phyloP scores from a whole-genome alignment of 2,329 filamentous ascomycete genomes.

The Colletotrichum somersetense region DNA sequence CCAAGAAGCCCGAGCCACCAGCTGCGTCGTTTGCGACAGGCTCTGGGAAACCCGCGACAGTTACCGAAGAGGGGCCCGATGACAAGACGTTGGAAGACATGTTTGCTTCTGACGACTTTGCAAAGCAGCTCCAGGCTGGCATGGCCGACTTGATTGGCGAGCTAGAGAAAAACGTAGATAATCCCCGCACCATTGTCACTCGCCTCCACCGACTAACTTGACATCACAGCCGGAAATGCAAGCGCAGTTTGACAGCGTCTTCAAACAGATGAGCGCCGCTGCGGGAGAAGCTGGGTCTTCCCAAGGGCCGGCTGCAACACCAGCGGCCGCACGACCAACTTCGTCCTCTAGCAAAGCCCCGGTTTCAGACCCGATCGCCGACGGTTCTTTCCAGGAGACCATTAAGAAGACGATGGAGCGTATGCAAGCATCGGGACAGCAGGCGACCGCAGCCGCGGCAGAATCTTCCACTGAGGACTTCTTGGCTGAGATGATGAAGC shows the following conservation, averaged over 20 bases:
- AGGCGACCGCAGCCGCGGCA: constrained; percentile 82
- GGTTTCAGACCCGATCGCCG: constrained; percentile 56
- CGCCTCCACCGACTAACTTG: background rate
- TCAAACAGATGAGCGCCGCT: constrained; percentile 76
- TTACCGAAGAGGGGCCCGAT: constrained; percentile 45
- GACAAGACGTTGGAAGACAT: constrained; percentile 54
- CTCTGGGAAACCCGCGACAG: constrained; percentile 44
- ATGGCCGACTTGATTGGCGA: constrained; percentile 88
- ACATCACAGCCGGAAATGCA: constrained; percentile 74
- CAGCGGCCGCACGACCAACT: constrained; percentile 45
- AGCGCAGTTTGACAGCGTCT: constrained; percentile 81
- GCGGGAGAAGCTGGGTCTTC: constrained; percentile 48
- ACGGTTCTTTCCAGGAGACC: constrained; percentile 88
- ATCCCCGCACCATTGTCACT: background rate
- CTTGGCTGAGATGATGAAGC: constrained; percentile 91
- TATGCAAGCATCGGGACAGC: constrained; percentile 90
- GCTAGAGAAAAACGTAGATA: constrained; percentile 62
- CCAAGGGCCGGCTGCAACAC: constrained; percentile 44
- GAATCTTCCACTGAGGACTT: constrained; percentile 81
- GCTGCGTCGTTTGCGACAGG: constrained; percentile 40
- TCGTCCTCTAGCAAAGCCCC: constrained; percentile 43
- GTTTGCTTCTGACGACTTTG: constrained; percentile 81
- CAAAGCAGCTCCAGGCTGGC: constrained; percentile 86
- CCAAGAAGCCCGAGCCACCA: constrained; percentile 52
- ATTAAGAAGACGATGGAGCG: constrained; percentile 96